These are phyloP conservation scores for Rhipidocladum racemiflorum DNA, from an alignment of 176 grass and related monocot species.

Conservation along the genomic window DNA sequence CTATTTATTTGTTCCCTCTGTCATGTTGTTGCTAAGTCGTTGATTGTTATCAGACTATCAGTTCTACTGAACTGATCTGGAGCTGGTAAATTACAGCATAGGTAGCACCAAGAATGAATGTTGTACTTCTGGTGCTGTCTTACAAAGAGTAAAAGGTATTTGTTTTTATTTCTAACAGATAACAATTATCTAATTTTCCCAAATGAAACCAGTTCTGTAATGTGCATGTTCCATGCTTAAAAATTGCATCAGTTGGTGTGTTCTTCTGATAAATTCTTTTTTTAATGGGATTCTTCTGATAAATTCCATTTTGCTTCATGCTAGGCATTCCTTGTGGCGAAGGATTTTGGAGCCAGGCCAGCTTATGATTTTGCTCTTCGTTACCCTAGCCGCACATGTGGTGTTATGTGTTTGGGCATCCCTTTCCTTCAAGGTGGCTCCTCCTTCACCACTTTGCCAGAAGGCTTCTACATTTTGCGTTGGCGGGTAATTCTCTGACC, in stretches of 20 bases:
- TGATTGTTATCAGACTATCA: not conserved
- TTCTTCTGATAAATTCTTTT: not conserved
- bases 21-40: not conserved
- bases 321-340: conserved; percentile 28
- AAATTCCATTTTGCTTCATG: not conserved
- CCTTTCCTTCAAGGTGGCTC: not conserved
- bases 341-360: conserved; percentile 30
- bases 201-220: not conserved
- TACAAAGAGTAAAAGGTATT: not conserved
- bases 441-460: conserved; percentile 18
- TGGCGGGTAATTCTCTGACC: conserved; percentile 36
- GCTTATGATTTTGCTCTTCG: conserved; percentile 37
- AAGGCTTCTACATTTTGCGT: conserved; percentile 49
- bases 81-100: not conserved
- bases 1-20: not conserved
- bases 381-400: conserved; percentile 23
- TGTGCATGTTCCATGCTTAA: not conserved
- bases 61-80: not conserved
- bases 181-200: not conserved
- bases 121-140: not conserved
- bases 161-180: not conserved
- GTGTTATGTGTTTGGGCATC: conserved; percentile 35
- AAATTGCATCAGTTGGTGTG: not conserved
- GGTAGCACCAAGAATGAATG: not conserved
- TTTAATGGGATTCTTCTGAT: not conserved